Evolutionary conservation across 352 stramenopile genomes (phyloP), one percentile per base, ranked within the genome.

Genomic region (Globisporangium spinosum): DNA sequence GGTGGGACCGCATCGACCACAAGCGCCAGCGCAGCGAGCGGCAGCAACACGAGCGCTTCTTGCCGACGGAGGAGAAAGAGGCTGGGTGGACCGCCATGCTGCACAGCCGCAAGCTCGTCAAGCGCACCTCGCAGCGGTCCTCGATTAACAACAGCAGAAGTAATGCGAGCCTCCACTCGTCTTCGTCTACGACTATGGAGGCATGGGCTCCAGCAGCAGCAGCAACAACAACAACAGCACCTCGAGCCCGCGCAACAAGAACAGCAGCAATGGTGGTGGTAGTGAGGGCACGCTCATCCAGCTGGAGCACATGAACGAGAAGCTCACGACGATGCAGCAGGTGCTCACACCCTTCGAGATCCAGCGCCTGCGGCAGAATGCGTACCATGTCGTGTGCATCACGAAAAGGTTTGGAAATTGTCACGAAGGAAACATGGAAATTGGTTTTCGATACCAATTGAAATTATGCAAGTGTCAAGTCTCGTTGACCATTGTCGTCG

Each of bases 301-400:
- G 27, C 54, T 91, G 4, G 77, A 75, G 35, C 72, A 80, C 56
- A 87, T 93, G 71, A 73, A 90, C 57, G 81, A 87, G 54, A 80
- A 85, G 40, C 67, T 93, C 35, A 77, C 74, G 17, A 83, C 58
- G 9, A 91, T 91, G 86, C 86, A 93, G 74, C 85, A 89, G 65
- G 78, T 93, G 62, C 69, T 93, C 34, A 91, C 84, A 8, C 84
- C 86, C 4, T 83, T 94, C 34, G 84, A 94, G 76, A 72, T 93
- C 49, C 82, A 91, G 67, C 82, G 86, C 3, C 61, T 93, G 20
- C 84, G 93, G 55, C 77, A 86, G 67, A 78, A 79, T 53, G 65
- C 80, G 0, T 74, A 74, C 62, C 82, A 90, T 53, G 64, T 94
- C 34, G 79, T 94, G 55, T 87, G 84, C 43, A 80, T 94, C 27